Base-by-base conservation (phyloP, 768 basidiomycete species). In the Phylloporus rhodoxanthus region DNA sequence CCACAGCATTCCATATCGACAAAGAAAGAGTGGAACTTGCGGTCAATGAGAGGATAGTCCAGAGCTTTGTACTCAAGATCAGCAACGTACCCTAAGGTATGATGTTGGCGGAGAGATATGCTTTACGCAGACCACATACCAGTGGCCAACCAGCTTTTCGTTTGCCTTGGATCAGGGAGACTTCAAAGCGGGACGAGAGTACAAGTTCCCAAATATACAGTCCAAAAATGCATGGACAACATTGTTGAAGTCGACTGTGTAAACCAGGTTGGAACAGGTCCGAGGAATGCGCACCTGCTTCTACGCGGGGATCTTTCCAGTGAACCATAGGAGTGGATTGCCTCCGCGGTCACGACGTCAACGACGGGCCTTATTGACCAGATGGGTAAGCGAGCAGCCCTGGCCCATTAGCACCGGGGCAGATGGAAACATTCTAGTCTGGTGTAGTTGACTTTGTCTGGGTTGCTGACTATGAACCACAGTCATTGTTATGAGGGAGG, bases 371-470 rank as follows among this genome's bases (percentile, higher is more conserved):
- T 75, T 98, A 51, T 87, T 92, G 62, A 73, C 94, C 50, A 82
- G 77, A 65, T 99, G 96, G 95, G 87, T 86, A 52, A 81, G 75
- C 58, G 80, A 81, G 55, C 85, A 93, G 53, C 93, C 95, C 46
- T 98, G 95, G 96, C 76, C 96, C 33, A 75, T 93, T 51, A 91
- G 87, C 59, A 84, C 86, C 32, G 96, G 93, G 21, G 91, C 96
- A 32, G 96, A 99, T 69, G 94, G 96, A 34, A 79, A 79, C 53
- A 84, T 87, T 39, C 70, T 81, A 48, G 79, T 97, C 47, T 99
- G 95, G 96, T 90, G 82, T 74, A 87, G 83, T 71, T 89, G 53
- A 68, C 62, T 64, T 66, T 65, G 62, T 68, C 58, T 61, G 56
- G 56, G 48, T 43, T 60, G 49, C 61, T 55, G 58, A 57, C 51